Conservation (phyloP, 2,329 filamentous ascomycete species). For the Paraphoma chrysanthemicola region DNA sequence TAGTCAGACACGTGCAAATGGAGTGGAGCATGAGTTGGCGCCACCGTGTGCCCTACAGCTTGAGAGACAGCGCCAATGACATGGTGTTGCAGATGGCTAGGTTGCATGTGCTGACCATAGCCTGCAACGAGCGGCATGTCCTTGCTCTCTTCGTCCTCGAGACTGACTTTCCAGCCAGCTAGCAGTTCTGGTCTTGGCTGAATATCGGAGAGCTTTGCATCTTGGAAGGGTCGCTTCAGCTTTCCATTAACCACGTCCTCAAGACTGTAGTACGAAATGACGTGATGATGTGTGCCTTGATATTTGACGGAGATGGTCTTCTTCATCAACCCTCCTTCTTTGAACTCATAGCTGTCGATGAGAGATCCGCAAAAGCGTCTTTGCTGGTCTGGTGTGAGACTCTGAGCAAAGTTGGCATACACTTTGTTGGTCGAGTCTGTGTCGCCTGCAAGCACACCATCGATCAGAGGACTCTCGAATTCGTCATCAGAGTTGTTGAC, state of each 20-base stretch:
- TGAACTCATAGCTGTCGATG: conserved; percentile 90
- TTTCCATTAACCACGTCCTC: conserved; percentile 69
- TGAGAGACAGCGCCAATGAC: conserved; percentile 29
- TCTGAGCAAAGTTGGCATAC: conserved; percentile 48
- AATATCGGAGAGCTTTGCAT: conserved; percentile 41
- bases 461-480: conserved; percentile 38
- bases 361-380: conserved; percentile 78
- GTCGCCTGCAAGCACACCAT: conserved; percentile 27
- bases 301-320: conserved; percentile 87
- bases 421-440: conserved; percentile 38
- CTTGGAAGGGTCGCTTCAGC: conserved; percentile 44
- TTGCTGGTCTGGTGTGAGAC: conserved; percentile 56
- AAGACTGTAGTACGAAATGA: conserved; percentile 88
- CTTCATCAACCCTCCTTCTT: conserved; percentile 81
- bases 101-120: conserved; percentile 38
- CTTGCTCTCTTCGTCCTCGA: conserved; percentile 47
- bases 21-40: conserved; percentile 33
- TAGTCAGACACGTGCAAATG: conserved; percentile 41
- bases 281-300: conserved; percentile 77
- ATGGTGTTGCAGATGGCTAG: conserved; percentile 38
- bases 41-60: conserved; percentile 28
- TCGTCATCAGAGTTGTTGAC: conserved; percentile 41
- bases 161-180: conserved; percentile 46
- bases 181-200: conserved; percentile 43
- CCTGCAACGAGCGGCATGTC: conserved; percentile 38